Percentiles rank a stretch among this genome's conserved stretches.
Evolutionary conservation across 257 asterid species (phyloP).

Genomic region (Solanum rostratum): DNA sequence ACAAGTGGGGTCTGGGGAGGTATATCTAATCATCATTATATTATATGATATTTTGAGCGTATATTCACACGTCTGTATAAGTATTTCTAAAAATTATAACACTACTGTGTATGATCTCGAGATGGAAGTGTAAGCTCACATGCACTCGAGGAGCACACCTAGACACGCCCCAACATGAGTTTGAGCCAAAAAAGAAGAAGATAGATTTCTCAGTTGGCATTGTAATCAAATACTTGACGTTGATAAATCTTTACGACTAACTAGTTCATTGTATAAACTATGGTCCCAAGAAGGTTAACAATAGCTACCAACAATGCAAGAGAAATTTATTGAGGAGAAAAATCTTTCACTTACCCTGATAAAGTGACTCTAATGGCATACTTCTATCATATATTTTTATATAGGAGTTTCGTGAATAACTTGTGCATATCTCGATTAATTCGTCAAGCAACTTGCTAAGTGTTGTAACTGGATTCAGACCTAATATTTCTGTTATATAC

Average conservation of each 20-base stretch:
- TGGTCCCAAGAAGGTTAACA: too few species aligned
- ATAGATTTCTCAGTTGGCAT: neutral
- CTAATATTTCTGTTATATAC: neutral
- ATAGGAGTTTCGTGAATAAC: neutral
- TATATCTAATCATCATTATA: too few species aligned
- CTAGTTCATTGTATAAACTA: neutral
- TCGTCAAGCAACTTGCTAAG: neutral
- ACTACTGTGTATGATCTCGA: too few species aligned
- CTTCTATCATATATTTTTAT: neutral
- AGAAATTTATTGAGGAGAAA: neutral
- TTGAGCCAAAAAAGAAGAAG: neutral
- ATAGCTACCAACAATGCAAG: neutral
- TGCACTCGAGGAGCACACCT: too few species aligned
- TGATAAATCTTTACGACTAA: neutral
- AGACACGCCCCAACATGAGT: too few species aligned
- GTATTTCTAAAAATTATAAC: too few species aligned
- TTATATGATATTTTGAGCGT: too few species aligned
- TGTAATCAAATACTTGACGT: neutral
- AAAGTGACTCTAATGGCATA: neutral
- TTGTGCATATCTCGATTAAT: neutral
- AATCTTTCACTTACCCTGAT: neutral
- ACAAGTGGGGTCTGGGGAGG: too few species aligned
- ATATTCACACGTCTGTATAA: too few species aligned
- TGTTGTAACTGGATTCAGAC: neutral
- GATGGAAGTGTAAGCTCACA: too few species aligned